These are phyloP conservation scores for Saccharomycopsis amapae DNA, from an alignment of 805 yeast genomes.

Conservation along the genomic window DNA sequence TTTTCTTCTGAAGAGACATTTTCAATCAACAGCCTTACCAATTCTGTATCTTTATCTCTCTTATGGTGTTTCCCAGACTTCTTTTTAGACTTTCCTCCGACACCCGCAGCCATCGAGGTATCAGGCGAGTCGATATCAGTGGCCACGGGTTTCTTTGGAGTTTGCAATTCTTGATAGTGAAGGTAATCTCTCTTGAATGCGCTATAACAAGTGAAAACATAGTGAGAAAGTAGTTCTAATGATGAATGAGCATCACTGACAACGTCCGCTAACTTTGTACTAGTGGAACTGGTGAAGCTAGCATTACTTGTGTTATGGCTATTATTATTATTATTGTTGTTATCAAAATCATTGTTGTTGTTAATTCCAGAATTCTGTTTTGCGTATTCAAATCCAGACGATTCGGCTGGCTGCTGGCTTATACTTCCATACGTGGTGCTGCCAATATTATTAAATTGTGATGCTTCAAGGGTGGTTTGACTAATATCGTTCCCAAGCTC, in stretches of 20 bases:
- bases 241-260: conserved; percentile 5
- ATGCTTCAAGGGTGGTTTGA: too few species aligned
- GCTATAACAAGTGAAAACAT: conserved; percentile 11
- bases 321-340: too few species aligned
- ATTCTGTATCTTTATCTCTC: neutral
- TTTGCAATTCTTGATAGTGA: neutral
- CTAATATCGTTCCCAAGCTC: neutral
- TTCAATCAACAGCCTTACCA: neutral
- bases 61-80: neutral
- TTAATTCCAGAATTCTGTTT: neutral
- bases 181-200: conserved; percentile 12
- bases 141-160: neutral
- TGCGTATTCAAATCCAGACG: neutral
- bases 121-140: too few species aligned
- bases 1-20: neutral
- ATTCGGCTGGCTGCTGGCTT: neutral
- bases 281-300: too few species aligned
- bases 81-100: neutral
- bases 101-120: too few species aligned
- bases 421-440: too few species aligned
- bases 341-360: too few species aligned
- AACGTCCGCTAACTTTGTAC: neutral
- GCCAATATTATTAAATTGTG: too few species aligned
- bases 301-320: neutral
- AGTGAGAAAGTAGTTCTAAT: conserved; percentile 12